Evolutionary conservation across 2,329 filamentous ascomycete genomes (phyloP).

Genomic region (Trichophyton schoenleinii): DNA sequence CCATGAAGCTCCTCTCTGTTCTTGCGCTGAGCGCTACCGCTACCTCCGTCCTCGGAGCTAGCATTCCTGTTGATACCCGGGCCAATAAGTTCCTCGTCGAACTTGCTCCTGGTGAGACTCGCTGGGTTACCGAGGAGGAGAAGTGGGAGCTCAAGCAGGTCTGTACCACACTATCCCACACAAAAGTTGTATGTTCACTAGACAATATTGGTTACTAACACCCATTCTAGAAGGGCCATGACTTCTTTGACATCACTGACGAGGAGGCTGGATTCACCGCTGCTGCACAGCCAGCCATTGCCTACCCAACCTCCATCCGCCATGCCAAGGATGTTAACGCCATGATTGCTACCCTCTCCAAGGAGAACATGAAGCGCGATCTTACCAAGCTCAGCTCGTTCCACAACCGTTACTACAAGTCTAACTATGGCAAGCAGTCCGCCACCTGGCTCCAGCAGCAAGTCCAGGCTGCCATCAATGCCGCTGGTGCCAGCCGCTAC

Average conservation of each 20-base stretch:
- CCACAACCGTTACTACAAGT: slow-evolving; percentile 48
- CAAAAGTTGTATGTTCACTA: no score
- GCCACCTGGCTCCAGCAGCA: slow-evolving; percentile 74
- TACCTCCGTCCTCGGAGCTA: slow-evolving; percentile 1
- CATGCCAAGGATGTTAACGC: slow-evolving; percentile 51
- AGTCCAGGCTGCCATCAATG: slow-evolving; percentile 58
- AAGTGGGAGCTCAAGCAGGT: slow-evolving; percentile 86
- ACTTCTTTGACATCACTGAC: slow-evolving; percentile 91
- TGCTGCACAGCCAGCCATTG: slow-evolving; percentile 27
- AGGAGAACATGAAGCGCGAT: slow-evolving; percentile 63
- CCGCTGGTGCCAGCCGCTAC: slow-evolving; percentile 55
- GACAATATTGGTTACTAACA: background rate
- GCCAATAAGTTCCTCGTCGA: slow-evolving; percentile 58
- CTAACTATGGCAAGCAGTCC: slow-evolving; percentile 56
- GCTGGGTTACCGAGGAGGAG: slow-evolving; percentile 85
- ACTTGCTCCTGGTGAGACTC: slow-evolving; percentile 63
- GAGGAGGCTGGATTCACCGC: slow-evolving; percentile 44
- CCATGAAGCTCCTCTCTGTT: slow-evolving; percentile 27
- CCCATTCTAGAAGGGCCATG: slow-evolving; percentile 56
- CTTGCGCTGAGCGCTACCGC: slow-evolving; percentile 21
- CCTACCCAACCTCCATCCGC: slow-evolving; percentile 56
- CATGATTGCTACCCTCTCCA: slow-evolving; percentile 58
- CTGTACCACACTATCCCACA: slow-evolving; percentile 14
- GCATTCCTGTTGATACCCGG: background rate
- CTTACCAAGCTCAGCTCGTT: slow-evolving; percentile 57